Conservation (phyloP, 1,284 basidiomycete genomes). For the Ceratobasidium theobromae region DNA sequence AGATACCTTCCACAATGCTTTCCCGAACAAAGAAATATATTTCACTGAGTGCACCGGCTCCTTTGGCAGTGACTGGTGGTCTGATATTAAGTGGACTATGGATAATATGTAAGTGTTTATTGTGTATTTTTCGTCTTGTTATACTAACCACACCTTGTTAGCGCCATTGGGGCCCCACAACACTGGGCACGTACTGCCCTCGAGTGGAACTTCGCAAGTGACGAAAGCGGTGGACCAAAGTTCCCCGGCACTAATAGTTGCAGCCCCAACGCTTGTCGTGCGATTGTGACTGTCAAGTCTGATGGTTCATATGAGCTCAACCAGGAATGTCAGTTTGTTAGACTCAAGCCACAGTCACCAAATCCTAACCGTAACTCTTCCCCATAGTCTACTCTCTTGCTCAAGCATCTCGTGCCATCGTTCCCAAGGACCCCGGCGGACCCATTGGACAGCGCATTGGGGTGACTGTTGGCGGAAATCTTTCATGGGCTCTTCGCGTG, state of each 20-base stretch:
- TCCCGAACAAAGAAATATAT: conserved; percentile 53
- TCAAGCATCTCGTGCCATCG: conserved; percentile 68
- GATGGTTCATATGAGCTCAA: conserved; percentile 63
- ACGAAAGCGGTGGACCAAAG: conserved; percentile 60
- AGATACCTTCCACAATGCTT: conserved; percentile 50
- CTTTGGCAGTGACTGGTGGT: conserved; percentile 60
- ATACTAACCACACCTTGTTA: neutral
- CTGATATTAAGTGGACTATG: conserved; percentile 50
- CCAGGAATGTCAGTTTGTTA: conserved; percentile 60
- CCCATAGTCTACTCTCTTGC: conserved; percentile 67
- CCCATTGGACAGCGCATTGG: conserved; percentile 68
- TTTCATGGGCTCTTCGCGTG: conserved; percentile 61
- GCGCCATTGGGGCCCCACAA: conserved; percentile 21
- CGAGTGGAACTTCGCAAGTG: conserved; percentile 66
- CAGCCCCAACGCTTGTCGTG: conserved; percentile 64
- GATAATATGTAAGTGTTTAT: conserved; percentile 59
- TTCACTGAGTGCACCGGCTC: conserved; percentile 55
- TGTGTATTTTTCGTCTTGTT: neutral
- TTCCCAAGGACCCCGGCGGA: conserved; percentile 66
- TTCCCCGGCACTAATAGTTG: conserved; percentile 61
- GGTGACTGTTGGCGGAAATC: conserved; percentile 57
- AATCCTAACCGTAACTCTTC: neutral
- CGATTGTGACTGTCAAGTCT: conserved; percentile 63
- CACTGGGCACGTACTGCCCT: conserved; percentile 54
- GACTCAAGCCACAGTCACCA: neutral